Conservation (phyloP, 805 yeast genomes). For the Lipomyces japonicus region DNA sequence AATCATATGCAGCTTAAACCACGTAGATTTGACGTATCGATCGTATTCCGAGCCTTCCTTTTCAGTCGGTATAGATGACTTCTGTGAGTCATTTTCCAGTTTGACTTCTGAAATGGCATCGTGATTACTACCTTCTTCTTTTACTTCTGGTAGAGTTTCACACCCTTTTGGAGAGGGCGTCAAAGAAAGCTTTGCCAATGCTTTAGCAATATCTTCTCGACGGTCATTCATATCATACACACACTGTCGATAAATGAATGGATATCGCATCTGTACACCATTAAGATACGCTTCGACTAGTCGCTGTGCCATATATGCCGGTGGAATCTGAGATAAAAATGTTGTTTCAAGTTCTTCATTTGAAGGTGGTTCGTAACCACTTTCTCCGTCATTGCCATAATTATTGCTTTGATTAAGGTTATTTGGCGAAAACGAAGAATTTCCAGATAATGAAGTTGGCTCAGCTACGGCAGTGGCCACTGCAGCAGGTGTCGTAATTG, state of each 20-base stretch:
- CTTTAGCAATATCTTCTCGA: conserved; percentile 15
- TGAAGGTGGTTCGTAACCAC: background rate
- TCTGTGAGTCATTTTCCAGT: conserved; percentile 6
- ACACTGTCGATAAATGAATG: conserved; percentile 16
- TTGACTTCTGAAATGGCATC: background rate
- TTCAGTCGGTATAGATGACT: background rate
- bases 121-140: background rate
- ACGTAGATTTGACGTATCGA: conserved; percentile 3
- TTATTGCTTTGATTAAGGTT: background rate
- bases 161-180: background rate
- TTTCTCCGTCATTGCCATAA: background rate
- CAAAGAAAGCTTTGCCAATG: conserved; percentile 6
- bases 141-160: background rate
- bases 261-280: conserved; percentile 24
- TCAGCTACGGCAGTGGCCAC: background rate
- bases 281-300: conserved; percentile 18
- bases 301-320: conserved; percentile 12
- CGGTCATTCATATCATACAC: conserved; percentile 12
- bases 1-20: conserved; percentile 27
- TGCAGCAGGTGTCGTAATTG: background rate
- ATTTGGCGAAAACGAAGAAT: background rate
- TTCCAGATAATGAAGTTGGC: background rate
- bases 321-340: conserved; percentile 15
- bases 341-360: conserved; percentile 11
- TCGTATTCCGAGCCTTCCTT: conserved; percentile 1